phyloP scores from a whole-genome alignment of 257 asterid genomes.

The Verbena officinalis region DNA sequence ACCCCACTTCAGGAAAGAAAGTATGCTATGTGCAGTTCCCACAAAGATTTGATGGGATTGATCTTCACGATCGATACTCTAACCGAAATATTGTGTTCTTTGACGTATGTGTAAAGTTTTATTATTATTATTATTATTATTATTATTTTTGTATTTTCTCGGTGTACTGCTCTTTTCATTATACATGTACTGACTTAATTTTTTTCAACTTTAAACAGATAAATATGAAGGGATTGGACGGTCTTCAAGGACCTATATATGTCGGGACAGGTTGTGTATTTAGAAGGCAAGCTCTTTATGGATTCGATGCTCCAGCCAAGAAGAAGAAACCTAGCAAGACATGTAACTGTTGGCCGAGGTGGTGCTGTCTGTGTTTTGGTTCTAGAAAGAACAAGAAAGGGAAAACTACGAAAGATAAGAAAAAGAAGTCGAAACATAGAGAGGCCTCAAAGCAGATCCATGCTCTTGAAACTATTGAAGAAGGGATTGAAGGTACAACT shows the following conservation, averaged over 20 bases:
- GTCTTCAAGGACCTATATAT: constrained; percentile 78
- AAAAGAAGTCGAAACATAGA: constrained; percentile 52
- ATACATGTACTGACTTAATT: constrained; percentile 22
- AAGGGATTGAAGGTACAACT: constrained; percentile 50
- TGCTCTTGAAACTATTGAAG: constrained; percentile 76
- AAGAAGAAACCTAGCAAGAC: constrained; percentile 66
- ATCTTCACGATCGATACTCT: constrained; percentile 67
- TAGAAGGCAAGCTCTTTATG: constrained; percentile 72
- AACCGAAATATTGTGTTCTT: constrained; percentile 69
- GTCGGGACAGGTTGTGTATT: constrained; percentile 83
- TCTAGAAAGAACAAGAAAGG: constrained; percentile 46
- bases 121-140: too few species aligned
- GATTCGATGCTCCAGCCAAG: constrained; percentile 58
- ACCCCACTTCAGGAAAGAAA: constrained; percentile 70
- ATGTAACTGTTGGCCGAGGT: constrained; percentile 69
- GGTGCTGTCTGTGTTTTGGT: constrained; percentile 64
- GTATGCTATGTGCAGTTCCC: constrained; percentile 81
- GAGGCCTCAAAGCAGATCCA: constrained; percentile 74
- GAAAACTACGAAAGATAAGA: constrained; percentile 44
- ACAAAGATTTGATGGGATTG: constrained; percentile 78
- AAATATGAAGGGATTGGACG: constrained; percentile 82
- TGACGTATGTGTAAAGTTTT: constrained; percentile 48
- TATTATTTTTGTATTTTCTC: neutral
- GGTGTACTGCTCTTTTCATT: neutral
- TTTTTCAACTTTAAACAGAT: constrained; percentile 43